phyloP scores from a whole-genome alignment of 768 basidiomycete genomes.

The Piloderma croceum region DNA sequence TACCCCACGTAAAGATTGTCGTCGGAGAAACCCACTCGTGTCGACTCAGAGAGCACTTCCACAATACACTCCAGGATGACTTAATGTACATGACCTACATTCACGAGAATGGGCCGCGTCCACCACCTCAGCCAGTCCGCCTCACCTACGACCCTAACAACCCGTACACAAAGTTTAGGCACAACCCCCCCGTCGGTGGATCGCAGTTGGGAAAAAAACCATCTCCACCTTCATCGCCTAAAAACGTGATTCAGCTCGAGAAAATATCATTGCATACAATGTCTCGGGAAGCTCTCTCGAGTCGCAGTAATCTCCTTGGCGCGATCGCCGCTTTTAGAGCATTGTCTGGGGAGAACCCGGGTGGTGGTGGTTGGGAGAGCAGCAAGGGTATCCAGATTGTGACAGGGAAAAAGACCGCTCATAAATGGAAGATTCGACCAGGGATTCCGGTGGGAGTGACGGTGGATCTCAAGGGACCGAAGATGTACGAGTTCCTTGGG shows the following conservation, averaged over 20 bases:
- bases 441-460: constrained; percentile 82
- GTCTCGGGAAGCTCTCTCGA: constrained; percentile 71
- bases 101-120: constrained; percentile 57
- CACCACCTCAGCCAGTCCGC: constrained; percentile 52
- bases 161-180: constrained; percentile 77
- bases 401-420: constrained; percentile 56
- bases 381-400: constrained; percentile 77
- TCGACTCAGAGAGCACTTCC: constrained; percentile 80
- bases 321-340: constrained; percentile 84
- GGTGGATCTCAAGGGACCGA: constrained; percentile 83
- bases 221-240: constrained; percentile 58
- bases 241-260: constrained; percentile 73
- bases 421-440: constrained; percentile 82
- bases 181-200: constrained; percentile 72
- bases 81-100: constrained; percentile 93
- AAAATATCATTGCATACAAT: constrained; percentile 83
- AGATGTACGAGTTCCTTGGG: constrained; percentile 93
- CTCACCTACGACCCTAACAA: constrained; percentile 69
- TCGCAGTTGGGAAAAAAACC: constrained; percentile 59
- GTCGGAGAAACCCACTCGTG: constrained; percentile 67
- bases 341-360: constrained; percentile 75
- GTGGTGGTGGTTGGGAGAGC: constrained; percentile 66
- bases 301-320: constrained; percentile 70
- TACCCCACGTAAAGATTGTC: constrained; percentile 60
- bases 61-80: constrained; percentile 76